Evolutionary conservation across 2,329 filamentous ascomycete genomes (phyloP).

Genomic region (Pseudogymnoascus sp.): DNA sequence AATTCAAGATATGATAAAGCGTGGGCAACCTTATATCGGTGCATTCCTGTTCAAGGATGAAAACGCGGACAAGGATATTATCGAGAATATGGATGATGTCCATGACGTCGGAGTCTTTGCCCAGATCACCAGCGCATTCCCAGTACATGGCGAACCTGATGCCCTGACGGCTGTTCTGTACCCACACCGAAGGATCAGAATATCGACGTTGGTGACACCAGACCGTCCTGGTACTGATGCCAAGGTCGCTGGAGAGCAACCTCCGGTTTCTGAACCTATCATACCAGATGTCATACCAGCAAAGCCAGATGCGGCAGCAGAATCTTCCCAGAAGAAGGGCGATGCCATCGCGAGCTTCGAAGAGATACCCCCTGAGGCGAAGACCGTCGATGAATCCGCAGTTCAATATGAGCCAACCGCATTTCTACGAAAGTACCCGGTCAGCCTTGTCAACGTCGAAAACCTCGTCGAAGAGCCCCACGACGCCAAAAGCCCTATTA

Average conservation of each 20-base stretch:
- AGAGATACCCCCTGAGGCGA: constrained; percentile 59
- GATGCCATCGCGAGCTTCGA: constrained; percentile 97
- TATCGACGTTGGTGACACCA: constrained; percentile 74
- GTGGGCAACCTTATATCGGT: constrained; percentile 93
- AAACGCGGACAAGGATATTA: constrained; percentile 85
- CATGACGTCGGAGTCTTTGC: constrained; percentile 96
- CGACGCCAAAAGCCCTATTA: constrained; percentile 81
- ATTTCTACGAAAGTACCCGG: constrained; percentile 82
- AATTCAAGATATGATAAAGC: constrained; percentile 93
- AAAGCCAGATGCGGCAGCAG: constrained; percentile 47
- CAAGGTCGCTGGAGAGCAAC: constrained; percentile 33
- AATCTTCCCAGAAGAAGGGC: constrained; percentile 57
- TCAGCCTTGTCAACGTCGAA: constrained; percentile 91
- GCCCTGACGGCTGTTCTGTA: constrained; percentile 90
- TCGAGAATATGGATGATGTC: constrained; percentile 82
- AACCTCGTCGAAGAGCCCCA: constrained; percentile 83
- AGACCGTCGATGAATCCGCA: constrained; percentile 39
- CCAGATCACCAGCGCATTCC: constrained; percentile 93
- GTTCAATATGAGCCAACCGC: constrained; percentile 76
- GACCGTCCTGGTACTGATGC: constrained; percentile 22
- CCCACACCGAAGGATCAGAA: constrained; percentile 86
- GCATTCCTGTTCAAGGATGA: constrained; percentile 97
- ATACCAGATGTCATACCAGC: constrained; percentile 49
- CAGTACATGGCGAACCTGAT: constrained; percentile 75
- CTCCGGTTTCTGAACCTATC: constrained; percentile 37